Base-by-base conservation (phyloP, 2,329 filamentous ascomycete species). In the Xenoacremonium recifei region DNA sequence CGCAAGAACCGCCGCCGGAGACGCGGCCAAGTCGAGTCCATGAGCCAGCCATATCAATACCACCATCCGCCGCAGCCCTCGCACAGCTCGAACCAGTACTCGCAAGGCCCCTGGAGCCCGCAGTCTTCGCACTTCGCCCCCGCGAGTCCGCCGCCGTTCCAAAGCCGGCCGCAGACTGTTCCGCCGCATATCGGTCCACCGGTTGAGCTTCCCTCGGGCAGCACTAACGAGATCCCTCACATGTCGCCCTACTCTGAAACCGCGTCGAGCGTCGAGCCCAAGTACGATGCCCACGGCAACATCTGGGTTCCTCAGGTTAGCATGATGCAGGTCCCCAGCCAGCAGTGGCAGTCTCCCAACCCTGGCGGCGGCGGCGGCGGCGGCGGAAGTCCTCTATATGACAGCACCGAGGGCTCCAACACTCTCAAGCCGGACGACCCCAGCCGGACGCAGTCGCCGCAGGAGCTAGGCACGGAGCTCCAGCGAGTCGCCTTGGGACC, bases 271-370 rank as follows among this genome's bases (percentile, higher is more conserved):
- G 34, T 49, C n/a, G 50, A 51, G 40, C 54, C 57, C 16, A 63
- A 64, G 45, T 53, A 61, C 15, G 61, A 64, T 43, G 55, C 51
- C 15, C 53, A 63, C 32, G 58, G 58, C 31, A 62, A 60, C 34
- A 35, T 62, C 12, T 65, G 63, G 64, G 39, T 59, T 40, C 61
- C 61, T 13, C 61, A 65, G 34, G 61, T 64, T 34, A 61, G 60
- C 40, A 59, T 61, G 49, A 48, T 65, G 40, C 55, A 59, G 31
- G 42, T 52, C 32, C 47, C 51, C 27, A 45, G 38, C 37, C 55
- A 27, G 21, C 33, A 48, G 38, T 21, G 46, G 18, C 40, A 42
- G 30, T 54, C 54, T 18, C 54, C 53, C 2, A 15, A n/a, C 6
- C 7, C 29, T n/a, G n/a, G n/a, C n/a, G n/a, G n/a, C n/a, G n/a